These are phyloP conservation scores for Hyphopichia khmerensis DNA, from an alignment of 1,139 yeast species.

Conservation along the genomic window DNA sequence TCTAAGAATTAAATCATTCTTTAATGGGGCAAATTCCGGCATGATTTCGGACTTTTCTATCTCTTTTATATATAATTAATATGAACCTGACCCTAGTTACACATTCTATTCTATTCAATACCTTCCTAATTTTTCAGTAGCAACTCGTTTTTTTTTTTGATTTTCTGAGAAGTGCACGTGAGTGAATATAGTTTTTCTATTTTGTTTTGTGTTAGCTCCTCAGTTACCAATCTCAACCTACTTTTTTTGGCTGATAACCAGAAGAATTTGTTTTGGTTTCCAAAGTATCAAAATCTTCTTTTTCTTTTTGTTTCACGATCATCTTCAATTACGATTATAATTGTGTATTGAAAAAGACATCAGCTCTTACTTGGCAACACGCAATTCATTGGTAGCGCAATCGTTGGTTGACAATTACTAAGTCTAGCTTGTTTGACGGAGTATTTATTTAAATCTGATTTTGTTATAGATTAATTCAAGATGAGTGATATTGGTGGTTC, in stretches of 20 bases:
- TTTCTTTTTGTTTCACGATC: not conserved
- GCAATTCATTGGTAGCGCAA: too few relatives aligned
- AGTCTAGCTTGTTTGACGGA: not conserved
- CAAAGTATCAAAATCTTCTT: not conserved
- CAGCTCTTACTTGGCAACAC: too few relatives aligned
- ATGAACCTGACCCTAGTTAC: too few relatives aligned
- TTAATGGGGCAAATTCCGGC: slow-evolving; percentile 61
- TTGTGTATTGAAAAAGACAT: too few relatives aligned
- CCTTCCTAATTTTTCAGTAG: not conserved
- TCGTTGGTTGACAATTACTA: too few relatives aligned
- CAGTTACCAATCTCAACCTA: not conserved
- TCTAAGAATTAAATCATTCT: slow-evolving; percentile 85
- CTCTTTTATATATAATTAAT: too few relatives aligned
- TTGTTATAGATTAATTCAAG: too few relatives aligned
- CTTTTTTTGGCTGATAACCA: not conserved
- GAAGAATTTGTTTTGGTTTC: not conserved
- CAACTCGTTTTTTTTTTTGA: not conserved
- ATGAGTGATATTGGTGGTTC: slow-evolving; percentile 2
- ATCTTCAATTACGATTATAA: too few relatives aligned
- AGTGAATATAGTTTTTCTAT: too few relatives aligned
- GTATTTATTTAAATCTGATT: too few relatives aligned
- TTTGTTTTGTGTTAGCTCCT: not conserved
- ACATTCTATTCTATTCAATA: too few relatives aligned
- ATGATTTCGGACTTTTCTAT: too few relatives aligned
- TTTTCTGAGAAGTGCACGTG: not conserved